Evolutionary conservation across 768 basidiomycete genomes (phyloP).

Genomic region (Boletus rufocinnamomeus): DNA sequence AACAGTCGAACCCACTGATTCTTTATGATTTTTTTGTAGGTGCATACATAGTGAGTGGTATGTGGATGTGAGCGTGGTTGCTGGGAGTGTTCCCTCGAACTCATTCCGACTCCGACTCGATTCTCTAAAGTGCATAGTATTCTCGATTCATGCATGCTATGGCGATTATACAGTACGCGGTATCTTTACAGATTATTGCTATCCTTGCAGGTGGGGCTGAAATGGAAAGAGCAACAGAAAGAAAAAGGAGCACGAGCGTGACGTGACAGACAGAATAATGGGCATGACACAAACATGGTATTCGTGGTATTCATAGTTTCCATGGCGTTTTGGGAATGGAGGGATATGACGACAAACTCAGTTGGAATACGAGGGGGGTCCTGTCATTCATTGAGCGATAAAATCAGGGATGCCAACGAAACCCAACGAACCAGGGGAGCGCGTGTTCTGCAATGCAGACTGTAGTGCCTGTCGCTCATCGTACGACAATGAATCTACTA

Average conservation of each 20-base stretch:
- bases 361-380: conserved; percentile 44
- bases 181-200: conserved; percentile 22
- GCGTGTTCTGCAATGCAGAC: conserved; percentile 58
- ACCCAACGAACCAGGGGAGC: conserved; percentile 56
- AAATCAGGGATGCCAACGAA: not conserved
- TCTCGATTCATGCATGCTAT: conserved; percentile 14
- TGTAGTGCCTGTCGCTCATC: conserved; percentile 71
- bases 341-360: conserved; percentile 13
- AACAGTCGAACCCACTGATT: not conserved
- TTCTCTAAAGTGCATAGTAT: conserved; percentile 3
- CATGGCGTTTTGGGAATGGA: conserved; percentile 7
- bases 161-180: conserved; percentile 22
- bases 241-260: not conserved
- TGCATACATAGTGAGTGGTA: too few species aligned
- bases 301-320: conserved; percentile 11
- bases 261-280: conserved; percentile 2
- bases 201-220: conserved; percentile 3
- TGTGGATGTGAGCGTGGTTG: not conserved
- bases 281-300: conserved; percentile 4
- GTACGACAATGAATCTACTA: conserved; percentile 70
- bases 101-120: not conserved
- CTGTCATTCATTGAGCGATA: conserved; percentile 26
- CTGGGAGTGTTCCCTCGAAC: not conserved
- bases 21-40: not conserved
- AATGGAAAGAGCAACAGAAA: conserved; percentile 9